Base-by-base conservation (phyloP, 352 stramenopile genomes). In the Pythium sp. region DNA sequence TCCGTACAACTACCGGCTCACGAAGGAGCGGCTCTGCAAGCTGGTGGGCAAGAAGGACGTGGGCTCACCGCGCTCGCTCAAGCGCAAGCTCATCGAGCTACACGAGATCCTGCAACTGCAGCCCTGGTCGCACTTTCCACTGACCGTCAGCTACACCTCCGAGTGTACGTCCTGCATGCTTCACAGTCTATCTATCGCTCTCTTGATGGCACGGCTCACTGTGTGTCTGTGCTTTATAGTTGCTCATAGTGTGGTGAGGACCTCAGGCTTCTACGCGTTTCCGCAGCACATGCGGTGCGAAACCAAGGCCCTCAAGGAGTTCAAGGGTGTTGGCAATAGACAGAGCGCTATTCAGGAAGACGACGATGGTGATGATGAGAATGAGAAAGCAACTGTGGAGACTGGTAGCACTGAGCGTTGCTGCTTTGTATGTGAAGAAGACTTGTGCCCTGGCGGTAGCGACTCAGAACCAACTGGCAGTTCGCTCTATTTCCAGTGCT, bases 61-160 rank as follows among this genome's bases (percentile, higher is more conserved):
- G 22, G 86, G 86, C 24, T 54, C 69, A n/a, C 76, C 80, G 64
- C 71, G 77, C 5, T 91, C 81, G 0, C 77, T 94, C 9, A 87
- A 90, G 66, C 74, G 86, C 59, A 94, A 94, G 69, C 53, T 94
- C 36, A 28, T 86, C 20, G 82, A 94, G 64, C 74, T 94, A 56
- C 68, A 91, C 58, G 73, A 89, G 61, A 81, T 94, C 60, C 66
- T 91, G 15, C 82, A 84, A 28, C 49, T 93, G 7, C 53, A 68
- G 32, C 86, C 83, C 8, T 93, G 85, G 71, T 64, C 70, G 34
- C n/a, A 54, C 1, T 72, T 89, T 41, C 71, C 73, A 55, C 72
- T 91, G 26, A 82, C 74, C 0, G 64, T 91, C 41, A 89, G 58
- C 26, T 91, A 89, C 67, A 89, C 79, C 0, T 80, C 68, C 61